Conservation (phyloP, 257 asterid species). For the Solanum chilense region DNA sequence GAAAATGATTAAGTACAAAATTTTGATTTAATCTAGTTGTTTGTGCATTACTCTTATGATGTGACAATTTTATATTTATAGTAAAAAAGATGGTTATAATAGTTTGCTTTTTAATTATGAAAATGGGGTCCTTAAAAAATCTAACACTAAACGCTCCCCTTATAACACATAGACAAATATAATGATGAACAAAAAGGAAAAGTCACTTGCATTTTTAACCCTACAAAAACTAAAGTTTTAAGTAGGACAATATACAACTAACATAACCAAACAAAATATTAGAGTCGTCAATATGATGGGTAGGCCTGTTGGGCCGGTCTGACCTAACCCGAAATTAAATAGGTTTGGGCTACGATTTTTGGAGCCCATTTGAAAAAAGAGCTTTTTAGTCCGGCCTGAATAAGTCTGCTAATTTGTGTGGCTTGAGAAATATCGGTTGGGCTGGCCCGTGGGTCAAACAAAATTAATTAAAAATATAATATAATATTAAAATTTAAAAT, state of each 20-base stretch:
- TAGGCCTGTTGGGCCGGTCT: too few relatives aligned
- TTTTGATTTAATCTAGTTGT: conserved; percentile 31
- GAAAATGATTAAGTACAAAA: background rate
- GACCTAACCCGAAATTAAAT: too few relatives aligned
- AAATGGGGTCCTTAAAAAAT: background rate
- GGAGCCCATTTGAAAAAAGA: too few relatives aligned
- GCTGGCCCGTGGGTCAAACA: too few relatives aligned
- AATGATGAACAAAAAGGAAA: conserved; percentile 24
- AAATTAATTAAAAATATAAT: too few relatives aligned
- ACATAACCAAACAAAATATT: background rate
- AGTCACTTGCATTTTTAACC: conserved; percentile 24
- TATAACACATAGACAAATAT: conserved; percentile 4
- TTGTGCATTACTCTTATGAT: conserved; percentile 36
- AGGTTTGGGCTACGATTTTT: too few relatives aligned
- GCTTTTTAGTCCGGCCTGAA: too few relatives aligned
- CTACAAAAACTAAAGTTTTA: conserved; percentile 19
- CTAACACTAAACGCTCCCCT: conserved; percentile 35
- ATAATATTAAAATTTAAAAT: too few relatives aligned
- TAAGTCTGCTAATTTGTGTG: too few relatives aligned
- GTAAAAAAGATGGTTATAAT: background rate
- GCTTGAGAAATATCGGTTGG: too few relatives aligned
- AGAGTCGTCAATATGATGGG: too few relatives aligned
- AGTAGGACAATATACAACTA: background rate
- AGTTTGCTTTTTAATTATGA: background rate
- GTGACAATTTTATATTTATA: conserved; percentile 7